A percentile compares a stretch with the other conserved stretches of the same genome.
These are phyloP conservation scores for Acacia crassicarpa DNA, from an alignment of 306 rosid species.

Conservation along the genomic window DNA sequence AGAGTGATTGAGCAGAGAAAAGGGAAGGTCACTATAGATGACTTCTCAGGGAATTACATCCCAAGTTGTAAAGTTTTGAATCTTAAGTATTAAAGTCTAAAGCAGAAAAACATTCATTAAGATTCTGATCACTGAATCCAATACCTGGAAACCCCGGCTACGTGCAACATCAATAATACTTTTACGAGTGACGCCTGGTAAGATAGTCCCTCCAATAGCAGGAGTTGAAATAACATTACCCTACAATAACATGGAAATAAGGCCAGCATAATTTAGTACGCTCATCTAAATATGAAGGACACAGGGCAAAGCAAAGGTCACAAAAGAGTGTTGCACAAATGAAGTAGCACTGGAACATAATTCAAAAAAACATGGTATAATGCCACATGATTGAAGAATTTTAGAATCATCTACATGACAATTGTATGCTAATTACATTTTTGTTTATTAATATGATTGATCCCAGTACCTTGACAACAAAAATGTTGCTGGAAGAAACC, in stretches of 20 bases:
- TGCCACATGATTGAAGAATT: constrained; percentile 1
- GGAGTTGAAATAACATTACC: constrained; percentile 81
- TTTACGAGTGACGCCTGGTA: constrained; percentile 96
- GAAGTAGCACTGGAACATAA: constrained; percentile 12
- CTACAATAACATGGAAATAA: constrained; percentile 43
- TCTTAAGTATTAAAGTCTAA: neutral
- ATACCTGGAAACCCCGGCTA: constrained; percentile 67
- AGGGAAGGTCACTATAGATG: constrained; percentile 6
- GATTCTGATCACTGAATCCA: constrained; percentile 15
- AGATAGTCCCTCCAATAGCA: constrained; percentile 82
- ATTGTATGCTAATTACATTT: too few species aligned
- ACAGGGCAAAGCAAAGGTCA: neutral
- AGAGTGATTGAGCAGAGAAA: constrained; percentile 2
- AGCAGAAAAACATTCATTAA: neutral
- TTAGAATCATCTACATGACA: too few species aligned
- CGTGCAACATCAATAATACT: constrained; percentile 87
- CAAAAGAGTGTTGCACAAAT: neutral
- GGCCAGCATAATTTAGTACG: constrained; percentile 7
- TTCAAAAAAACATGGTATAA: neutral
- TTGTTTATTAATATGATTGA: neutral
- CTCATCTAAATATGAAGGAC: constrained; percentile 17
- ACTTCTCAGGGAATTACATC: constrained; percentile 8
- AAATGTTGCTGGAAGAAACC: constrained; percentile 94
- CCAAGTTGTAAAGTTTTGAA: neutral
- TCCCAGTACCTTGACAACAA: constrained; percentile 83